Evolutionary conservation across 192 early-diverging fungal genomes (phyloP).

Genomic region (Rhizoclosmatium globosum): DNA sequence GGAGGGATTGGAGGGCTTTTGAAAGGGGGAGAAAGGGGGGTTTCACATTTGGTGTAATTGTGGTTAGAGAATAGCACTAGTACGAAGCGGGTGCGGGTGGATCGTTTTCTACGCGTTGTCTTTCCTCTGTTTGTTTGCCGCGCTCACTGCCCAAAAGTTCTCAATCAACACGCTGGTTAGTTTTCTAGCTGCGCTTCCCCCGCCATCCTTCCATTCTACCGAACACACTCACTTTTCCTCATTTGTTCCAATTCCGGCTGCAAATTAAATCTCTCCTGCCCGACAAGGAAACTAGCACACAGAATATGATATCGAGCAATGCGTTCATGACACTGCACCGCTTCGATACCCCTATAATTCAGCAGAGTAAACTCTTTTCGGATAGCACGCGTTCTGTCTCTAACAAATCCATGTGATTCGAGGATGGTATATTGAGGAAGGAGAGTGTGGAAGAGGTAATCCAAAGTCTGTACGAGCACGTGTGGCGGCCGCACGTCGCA

Average conservation of each 20-base stretch:
- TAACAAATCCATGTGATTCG: conserved; percentile 80
- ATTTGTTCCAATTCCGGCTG: conserved; percentile 92
- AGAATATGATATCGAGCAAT: conserved; percentile 91
- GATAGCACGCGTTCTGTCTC: conserved; percentile 86
- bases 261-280: conserved; percentile 69
- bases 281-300: conserved; percentile 76
- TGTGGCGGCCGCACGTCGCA: conserved; percentile 86
- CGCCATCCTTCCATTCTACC: too few species aligned
- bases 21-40: background rate
- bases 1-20: conserved; percentile 80
- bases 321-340: conserved; percentile 76
- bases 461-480: conserved; percentile 63
- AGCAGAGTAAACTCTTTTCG: conserved; percentile 88
- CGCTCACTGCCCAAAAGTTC: too few species aligned
- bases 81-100: too few species aligned
- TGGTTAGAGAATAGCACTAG: too few species aligned
- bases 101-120: too few species aligned
- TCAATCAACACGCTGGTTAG: too few species aligned
- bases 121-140: too few species aligned
- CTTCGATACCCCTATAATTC: conserved; percentile 74
- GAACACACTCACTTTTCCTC: conserved; percentile 70
- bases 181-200: too few species aligned
- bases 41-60: background rate
- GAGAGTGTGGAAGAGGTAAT: conserved; percentile 54
- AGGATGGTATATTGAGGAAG: conserved; percentile 60